These are phyloP conservation scores for Chlamydomonas reinhardtii DNA, from an alignment of 163 green algal genomes.

Conservation along the genomic window DNA sequence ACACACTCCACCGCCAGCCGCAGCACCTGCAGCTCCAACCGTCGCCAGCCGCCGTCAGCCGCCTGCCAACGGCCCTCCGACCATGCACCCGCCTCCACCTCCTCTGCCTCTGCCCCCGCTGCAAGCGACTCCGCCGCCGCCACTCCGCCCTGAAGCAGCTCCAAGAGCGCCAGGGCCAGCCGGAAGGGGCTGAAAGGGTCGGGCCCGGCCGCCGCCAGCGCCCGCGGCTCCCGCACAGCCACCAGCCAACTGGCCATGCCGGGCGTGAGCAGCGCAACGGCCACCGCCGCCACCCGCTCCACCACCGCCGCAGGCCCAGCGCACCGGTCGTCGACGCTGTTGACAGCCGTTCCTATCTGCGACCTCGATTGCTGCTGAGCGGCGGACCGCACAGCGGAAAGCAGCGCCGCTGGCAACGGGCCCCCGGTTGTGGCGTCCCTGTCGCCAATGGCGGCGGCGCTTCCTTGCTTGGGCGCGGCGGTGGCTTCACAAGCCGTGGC, in stretches of 20 bases:
- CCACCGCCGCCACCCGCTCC: not conserved
- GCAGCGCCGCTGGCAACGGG: no score
- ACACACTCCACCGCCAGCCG: conserved; percentile 21
- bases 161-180: conserved; percentile 20
- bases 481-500: not conserved
- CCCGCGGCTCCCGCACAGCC: not conserved
- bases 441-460: no score
- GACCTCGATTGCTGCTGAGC: not conserved
- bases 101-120: not conserved
- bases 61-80: not conserved
- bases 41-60: not conserved
- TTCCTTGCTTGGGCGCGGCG: not conserved
- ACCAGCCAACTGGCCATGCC: conserved; percentile 15
- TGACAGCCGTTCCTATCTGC: not conserved
- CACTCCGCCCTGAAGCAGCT: not conserved
- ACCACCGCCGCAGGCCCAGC: not conserved
- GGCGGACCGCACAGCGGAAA: not conserved
- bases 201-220: not conserved
- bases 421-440: no score
- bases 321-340: no score
- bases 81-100: no score
- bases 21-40: not conserved
- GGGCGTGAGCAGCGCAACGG: conserved; percentile 30
- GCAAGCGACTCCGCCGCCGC: not conserved
- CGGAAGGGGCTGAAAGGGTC: conserved; percentile 38